Evolutionary conservation across 2,329 filamentous ascomycete species (phyloP), one percentile per base, ranked within the genome.

Genomic region (Ophioceras dolichostomum): DNA sequence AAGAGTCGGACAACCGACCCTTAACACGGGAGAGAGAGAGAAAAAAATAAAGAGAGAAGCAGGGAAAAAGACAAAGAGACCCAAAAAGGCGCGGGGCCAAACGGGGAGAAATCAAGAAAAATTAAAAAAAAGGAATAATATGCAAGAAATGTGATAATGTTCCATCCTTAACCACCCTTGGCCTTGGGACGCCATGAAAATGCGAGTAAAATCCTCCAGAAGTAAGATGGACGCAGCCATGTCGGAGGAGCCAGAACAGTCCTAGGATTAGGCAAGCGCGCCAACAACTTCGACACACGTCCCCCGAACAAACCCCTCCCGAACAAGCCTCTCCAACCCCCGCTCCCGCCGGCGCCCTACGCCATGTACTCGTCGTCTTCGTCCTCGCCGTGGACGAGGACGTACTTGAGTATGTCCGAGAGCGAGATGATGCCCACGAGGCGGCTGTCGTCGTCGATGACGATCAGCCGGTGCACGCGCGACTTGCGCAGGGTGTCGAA

Each of bases 401-500:
- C 85, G 56, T 98, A 95, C 52, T 94, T 87, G 47, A 98, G 73
- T 47, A 98, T 95, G 60, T 98, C 91, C 41, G 89, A 96, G 38
- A 98, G 68, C 6, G 88, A 95, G 42, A 98, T 78, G 39, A 98
- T 76, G 33, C 91, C 91, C 56, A 81, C 83, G 39, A 98, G 74
- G 47, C 79, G 78, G 54, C 79, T 85, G 37, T 88, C 74, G 46
- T 95, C 87, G 57, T 98, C 88, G 40, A 98, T 84, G 34, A 98
- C 82, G 39, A 96, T 80, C 45, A 98, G 68, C 44, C 91, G 76
- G 60, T 98, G 91, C 20, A 98, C 89, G 43, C 93, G 75, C 32
- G 88, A 94, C 62, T 89, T 93, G 47, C 89, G 83, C 48, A 98
- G 84, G 1, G 91, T 96, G 57, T 95, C 88, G 56, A 96, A 96